These are phyloP conservation scores for Pontederia crassipes DNA, from an alignment of 176 grass and related monocot species.

Conservation along the genomic window DNA sequence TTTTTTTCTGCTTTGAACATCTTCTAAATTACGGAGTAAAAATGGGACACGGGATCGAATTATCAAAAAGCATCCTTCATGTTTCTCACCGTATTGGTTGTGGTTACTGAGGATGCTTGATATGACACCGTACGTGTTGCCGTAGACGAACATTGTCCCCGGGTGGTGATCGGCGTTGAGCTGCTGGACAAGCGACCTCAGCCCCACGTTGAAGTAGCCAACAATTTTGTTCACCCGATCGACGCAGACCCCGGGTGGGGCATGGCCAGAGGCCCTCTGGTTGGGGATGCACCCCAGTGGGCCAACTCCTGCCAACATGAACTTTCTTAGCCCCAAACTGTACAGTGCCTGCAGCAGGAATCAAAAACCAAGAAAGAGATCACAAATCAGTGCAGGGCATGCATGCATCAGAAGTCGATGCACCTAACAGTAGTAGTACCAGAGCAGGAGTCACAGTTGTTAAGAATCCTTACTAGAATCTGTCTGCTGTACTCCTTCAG, in stretches of 20 bases:
- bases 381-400: background rate
- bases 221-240: slow-evolving; percentile 42
- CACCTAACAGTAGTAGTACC: too few relatives aligned
- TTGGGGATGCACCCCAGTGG: slow-evolving; percentile 42
- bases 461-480: slow-evolving; percentile 1
- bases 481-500: slow-evolving; percentile 37
- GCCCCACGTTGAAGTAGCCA: slow-evolving; percentile 33
- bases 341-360: slow-evolving; percentile 21
- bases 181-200: slow-evolving; percentile 40
- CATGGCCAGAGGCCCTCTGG: slow-evolving; percentile 16
- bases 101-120: slow-evolving; percentile 29
- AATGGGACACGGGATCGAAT: background rate
- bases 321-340: slow-evolving; percentile 33
- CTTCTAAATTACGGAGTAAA: background rate
- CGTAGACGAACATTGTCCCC: slow-evolving; percentile 27
- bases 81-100: slow-evolving; percentile 7
- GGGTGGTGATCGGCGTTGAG: slow-evolving; percentile 42
- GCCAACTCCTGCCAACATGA: slow-evolving; percentile 32
- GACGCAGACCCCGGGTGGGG: slow-evolving; percentile 13
- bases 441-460: background rate
- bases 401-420: too few relatives aligned
- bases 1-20: too few relatives aligned
- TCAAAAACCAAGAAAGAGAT: too few relatives aligned
- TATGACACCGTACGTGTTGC: slow-evolving; percentile 31
- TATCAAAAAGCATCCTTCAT: background rate